Evolutionary conservation across 164 flowering plant species (phyloP), one percentile per base, ranked within the genome.

Genomic region (Magnolia officinalis): DNA sequence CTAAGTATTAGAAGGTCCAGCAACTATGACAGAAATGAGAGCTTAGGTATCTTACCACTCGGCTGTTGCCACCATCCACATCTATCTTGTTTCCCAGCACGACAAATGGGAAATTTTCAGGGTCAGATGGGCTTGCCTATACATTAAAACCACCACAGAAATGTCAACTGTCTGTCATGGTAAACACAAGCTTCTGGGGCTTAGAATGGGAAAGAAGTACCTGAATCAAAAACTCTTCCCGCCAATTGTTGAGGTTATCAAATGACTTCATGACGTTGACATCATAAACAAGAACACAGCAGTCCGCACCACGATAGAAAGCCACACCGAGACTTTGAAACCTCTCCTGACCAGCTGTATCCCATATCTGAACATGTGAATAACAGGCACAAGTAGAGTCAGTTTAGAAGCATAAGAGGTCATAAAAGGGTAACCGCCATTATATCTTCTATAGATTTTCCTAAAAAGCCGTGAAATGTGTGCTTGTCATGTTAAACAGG

Each of bases 291-390:
- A 94, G 93, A 80, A 94, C 95, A 83, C 98, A 94, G 80, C 96
- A 92, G 81, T 94, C 98, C 29, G 98, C 98, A 72, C 97, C 97
- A 74, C 98, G 91, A 77, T 94, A 92, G 75, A 93, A 93, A 55
- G 98, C 98, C 77, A 91, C 96, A 45, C 94, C 98, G 58, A 93
- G 93, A 79, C 98, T 93, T 83, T 94, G 98, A 79, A 94, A 94
- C 78, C 98, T 87, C 74, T 94, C 98, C 77, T 94, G 98, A 45
- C 98, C 98, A 75, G 98, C 97, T 21, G 97, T 94, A 84, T 94
- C 98, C 97, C 97, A 92, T 82, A 94, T 94, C 96, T 90, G 85
- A 67, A 74, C 45, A 75, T n/a, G 29, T 75, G 21, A 64, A 20
- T 5, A 6, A 29, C 21, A 29, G 7, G 19, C 19, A 29, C 70